phyloP scores from a whole-genome alignment of 2,329 filamentous ascomycete species.

The Ceratocystis harringtonii region DNA sequence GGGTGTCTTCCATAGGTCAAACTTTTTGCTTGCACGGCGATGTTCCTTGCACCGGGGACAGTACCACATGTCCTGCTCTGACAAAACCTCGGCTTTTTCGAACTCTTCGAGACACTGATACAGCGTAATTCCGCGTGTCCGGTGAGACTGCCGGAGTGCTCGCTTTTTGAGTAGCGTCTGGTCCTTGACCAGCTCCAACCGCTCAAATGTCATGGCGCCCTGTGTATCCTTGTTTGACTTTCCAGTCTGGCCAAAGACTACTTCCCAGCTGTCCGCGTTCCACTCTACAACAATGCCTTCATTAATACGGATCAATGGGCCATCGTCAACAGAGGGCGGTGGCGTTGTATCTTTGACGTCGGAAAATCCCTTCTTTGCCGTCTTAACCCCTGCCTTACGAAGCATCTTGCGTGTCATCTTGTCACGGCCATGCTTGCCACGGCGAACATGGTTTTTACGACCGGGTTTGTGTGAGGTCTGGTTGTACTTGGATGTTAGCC shows the following conservation, averaged over 20 bases:
- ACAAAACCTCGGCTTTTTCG: constrained; percentile 82
- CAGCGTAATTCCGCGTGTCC: constrained; percentile 55
- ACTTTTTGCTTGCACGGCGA: constrained; percentile 82
- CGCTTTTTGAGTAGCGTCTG: constrained; percentile 51
- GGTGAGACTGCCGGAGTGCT: constrained; percentile 41
- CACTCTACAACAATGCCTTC: constrained; percentile 85
- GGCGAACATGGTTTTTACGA: background rate
- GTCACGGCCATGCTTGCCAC: constrained; percentile 29
- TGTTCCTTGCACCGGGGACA: constrained; percentile 93
- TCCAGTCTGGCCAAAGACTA: constrained; percentile 45
- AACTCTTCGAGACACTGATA: constrained; percentile 92
- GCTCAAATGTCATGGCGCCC: constrained; percentile 44
- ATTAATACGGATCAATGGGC: constrained; percentile 59
- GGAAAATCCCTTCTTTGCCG: constrained; percentile 23
- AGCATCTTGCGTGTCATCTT: constrained; percentile 3
- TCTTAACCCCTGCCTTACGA: constrained; percentile 22
- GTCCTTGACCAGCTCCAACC: constrained; percentile 41
- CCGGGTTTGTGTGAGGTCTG: background rate
- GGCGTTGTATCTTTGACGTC: constrained; percentile 26
- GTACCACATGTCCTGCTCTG: constrained; percentile 94
- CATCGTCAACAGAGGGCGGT: constrained; percentile 31
- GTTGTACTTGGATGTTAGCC: background rate
- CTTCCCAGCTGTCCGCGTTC: constrained; percentile 53
- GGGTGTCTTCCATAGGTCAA: constrained; percentile 91
- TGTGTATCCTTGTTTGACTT: constrained; percentile 32